These are phyloP conservation scores for Castanea crenata DNA, from an alignment of 306 rosid species.

Conservation along the genomic window DNA sequence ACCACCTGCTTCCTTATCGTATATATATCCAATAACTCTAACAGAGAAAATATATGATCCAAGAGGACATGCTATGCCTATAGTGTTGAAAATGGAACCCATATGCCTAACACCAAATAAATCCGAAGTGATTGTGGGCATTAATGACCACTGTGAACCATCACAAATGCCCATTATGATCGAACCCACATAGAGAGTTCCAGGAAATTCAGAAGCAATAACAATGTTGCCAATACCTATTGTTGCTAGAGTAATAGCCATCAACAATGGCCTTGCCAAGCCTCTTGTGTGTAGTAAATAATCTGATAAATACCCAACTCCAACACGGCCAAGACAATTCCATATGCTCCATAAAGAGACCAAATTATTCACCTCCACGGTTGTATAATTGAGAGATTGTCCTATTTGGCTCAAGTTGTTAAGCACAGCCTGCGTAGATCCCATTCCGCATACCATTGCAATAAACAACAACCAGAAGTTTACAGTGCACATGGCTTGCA, in stretches of 20 bases:
- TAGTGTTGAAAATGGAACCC: conserved; percentile 88
- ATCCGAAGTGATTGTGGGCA: conserved; percentile 89
- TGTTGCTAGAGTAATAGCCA: conserved; percentile 47
- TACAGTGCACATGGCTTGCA: conserved; percentile 57
- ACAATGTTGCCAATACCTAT: conserved; percentile 63
- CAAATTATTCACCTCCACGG: conserved; percentile 51
- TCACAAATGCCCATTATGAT: conserved; percentile 78
- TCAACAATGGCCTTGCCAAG: conserved; percentile 73
- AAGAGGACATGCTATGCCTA: conserved; percentile 74
- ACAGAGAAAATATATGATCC: conserved; percentile 93
- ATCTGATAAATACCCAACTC: conserved; percentile 82
- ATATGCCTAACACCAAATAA: conserved; percentile 78
- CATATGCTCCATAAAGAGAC: conserved; percentile 94
- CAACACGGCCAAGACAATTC: conserved; percentile 93
- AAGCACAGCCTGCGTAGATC: conserved; percentile 75
- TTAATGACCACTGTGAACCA: conserved; percentile 88
- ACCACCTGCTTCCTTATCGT: conserved; percentile 53
- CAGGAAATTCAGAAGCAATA: conserved; percentile 65
- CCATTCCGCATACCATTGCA: conserved; percentile 84
- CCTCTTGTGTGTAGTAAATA: conserved; percentile 62
- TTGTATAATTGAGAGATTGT: conserved; percentile 69
- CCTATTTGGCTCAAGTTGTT: conserved; percentile 94
- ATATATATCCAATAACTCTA: conserved; percentile 68
- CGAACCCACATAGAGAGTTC: conserved; percentile 75
- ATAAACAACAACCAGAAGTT: conserved; percentile 80